Conservation (phyloP, 2,329 filamentous ascomycete genomes). For the Exophiala bonariae region DNA sequence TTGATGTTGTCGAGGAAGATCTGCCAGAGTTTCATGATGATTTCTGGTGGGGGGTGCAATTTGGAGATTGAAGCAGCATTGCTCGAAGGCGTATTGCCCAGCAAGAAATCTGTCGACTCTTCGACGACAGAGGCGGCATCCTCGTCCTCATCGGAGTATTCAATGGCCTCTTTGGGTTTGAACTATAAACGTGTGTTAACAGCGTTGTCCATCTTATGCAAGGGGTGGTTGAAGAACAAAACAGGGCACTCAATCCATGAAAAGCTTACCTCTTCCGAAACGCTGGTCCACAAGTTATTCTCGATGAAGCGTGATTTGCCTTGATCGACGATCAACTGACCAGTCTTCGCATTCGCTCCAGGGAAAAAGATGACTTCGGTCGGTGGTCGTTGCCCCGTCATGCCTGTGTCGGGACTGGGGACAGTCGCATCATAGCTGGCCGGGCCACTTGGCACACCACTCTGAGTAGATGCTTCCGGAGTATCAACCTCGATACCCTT, state of each 20-base stretch:
- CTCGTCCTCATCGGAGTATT: constrained; percentile 28
- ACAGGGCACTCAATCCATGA: too few species aligned
- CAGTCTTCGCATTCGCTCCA: constrained; percentile 4
- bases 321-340: constrained; percentile 21
- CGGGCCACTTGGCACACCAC: not conserved
- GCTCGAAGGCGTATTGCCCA: constrained; percentile 26
- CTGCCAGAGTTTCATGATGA: constrained; percentile 71
- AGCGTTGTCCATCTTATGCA: too few species aligned
- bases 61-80: constrained; percentile 9
- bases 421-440: not conserved
- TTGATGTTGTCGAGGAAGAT: constrained; percentile 73
- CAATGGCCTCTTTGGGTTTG: constrained; percentile 22
- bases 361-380: constrained; percentile 2
- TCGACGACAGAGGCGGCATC: constrained; percentile 19
- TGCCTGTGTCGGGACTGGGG: constrained; percentile 2
- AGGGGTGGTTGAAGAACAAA: not conserved
- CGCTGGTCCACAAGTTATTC: constrained; percentile 28
- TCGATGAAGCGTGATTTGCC: constrained; percentile 26
- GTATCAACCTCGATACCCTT: constrained; percentile 25
- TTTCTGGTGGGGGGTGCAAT: constrained; percentile 29
- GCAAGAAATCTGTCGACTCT: constrained; percentile 23
- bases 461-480: not conserved
- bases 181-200: too few species aligned
- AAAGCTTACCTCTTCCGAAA: constrained; percentile 21
- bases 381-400: not conserved